These are phyloP conservation scores for Schizophyllum commune DNA, from an alignment of 1,284 basidiomycete genomes.

Conservation along the genomic window DNA sequence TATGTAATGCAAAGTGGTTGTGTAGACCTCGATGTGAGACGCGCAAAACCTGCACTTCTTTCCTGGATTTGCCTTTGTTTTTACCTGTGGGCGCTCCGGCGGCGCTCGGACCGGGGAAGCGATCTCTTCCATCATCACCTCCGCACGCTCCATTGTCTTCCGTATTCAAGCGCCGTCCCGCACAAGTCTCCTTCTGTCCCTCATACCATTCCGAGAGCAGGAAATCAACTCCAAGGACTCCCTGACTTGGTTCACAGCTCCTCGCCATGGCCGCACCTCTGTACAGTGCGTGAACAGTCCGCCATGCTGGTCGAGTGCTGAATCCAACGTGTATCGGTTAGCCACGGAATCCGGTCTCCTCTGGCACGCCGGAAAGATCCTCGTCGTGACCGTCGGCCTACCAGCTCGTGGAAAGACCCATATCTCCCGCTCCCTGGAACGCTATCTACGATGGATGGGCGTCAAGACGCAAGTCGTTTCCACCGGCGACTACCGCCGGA, in stretches of 20 bases:
- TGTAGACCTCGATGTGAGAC: too few species aligned
- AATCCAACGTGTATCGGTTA: slow-evolving; percentile 12
- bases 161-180: too few species aligned
- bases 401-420: slow-evolving; percentile 96
- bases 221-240: neutral
- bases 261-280: slow-evolving; percentile 74
- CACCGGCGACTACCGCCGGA: slow-evolving; percentile 90
- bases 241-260: neutral
- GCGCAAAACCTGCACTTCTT: too few species aligned
- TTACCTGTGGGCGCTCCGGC: too few species aligned
- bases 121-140: too few species aligned
- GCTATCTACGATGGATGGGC: slow-evolving; percentile 96
- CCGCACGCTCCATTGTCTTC: too few species aligned
- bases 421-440: slow-evolving; percentile 89
- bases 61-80: too few species aligned
- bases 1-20: too few species aligned
- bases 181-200: too few species aligned
- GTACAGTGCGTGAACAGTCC: slow-evolving; percentile 36
- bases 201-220: too few species aligned
- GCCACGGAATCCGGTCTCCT: slow-evolving; percentile 74
- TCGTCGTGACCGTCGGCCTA: slow-evolving; percentile 87
- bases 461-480: slow-evolving; percentile 94
- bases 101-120: too few species aligned
- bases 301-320: neutral
- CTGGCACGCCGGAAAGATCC: slow-evolving; percentile 92